Percentiles rank a stretch among this genome's conserved stretches.
phyloP scores from a whole-genome alignment of 768 basidiomycete species.

The Chalciporus pseudorubinellus region DNA sequence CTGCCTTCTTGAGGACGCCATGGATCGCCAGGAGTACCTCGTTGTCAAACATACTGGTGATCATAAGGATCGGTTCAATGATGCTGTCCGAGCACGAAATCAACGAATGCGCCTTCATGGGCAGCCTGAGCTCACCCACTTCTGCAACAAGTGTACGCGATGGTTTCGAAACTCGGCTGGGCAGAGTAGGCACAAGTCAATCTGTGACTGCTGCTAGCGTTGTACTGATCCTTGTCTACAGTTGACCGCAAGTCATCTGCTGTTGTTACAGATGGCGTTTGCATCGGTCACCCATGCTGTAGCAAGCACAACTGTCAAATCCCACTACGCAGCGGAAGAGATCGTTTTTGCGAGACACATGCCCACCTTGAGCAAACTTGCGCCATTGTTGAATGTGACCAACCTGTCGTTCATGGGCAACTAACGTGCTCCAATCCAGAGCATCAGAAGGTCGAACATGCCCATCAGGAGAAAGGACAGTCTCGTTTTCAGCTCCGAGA shows the following conservation, averaged over 20 bases:
- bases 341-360: background rate
- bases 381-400: background rate
- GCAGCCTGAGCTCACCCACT: background rate
- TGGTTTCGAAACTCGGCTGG: background rate
- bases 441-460: background rate
- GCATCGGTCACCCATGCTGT: slow-evolving; percentile 10
- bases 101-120: background rate
- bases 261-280: background rate
- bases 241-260: background rate
- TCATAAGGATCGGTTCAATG: background rate
- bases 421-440: background rate
- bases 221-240: background rate
- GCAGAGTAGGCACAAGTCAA: background rate
- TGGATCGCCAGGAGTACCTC: background rate
- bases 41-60: background rate
- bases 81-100: background rate
- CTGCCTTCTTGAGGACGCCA: slow-evolving; percentile 5
- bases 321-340: background rate
- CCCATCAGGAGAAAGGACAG: background rate
- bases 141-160: background rate
- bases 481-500: slow-evolving; percentile 5
- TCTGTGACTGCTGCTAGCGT: no score
- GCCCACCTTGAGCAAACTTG: background rate
- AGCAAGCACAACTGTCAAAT: background rate
- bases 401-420: background rate